Evolutionary conservation across 768 basidiomycete species (phyloP), one percentile per base, ranked within the genome.

Genomic region (Lactarius pseudohatsudake): DNA sequence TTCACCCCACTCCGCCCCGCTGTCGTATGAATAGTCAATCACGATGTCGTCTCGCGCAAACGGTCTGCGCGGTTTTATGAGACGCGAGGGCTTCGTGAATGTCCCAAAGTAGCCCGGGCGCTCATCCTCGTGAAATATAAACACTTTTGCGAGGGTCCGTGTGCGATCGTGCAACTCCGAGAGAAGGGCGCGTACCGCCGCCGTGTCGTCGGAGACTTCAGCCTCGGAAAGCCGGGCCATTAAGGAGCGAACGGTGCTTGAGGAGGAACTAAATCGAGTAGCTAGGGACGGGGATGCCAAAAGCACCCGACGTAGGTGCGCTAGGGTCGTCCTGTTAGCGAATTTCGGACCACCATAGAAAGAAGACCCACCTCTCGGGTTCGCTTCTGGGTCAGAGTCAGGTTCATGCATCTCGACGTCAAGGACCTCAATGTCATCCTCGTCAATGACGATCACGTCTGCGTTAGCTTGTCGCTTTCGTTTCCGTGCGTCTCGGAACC

Each of bases 101-200:
- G 97, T 98, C 26, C 96, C 96, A 72, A 87, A 90, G 76, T 96
- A 98, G 1, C 94, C 94, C 15, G 97, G 96, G 57, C 97, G 86
- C 0, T 84, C 82, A 75, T 98, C 94, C 64, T 89, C 89, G 18
- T 81, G 77, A 76, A 97, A 98, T 65, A 92, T 87, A 47, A 98
- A 80, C 3, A 88, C 85, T 77, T 97, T 98, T 59, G 87, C 85
- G 0, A 90, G 90, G 56, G 94, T 79, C 30, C 79, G 72, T 6
- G 75, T 76, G 15, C 89, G 85, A 67, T 94, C 82, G 59, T 80
- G 79, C 11, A 99, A 81, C 65, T 85, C 76, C 13, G 78, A 74
- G 45, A 90, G 80, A 13, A 94, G 78, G n/a, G 79, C 76, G 32
- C 91, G 86, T 22, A 92, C 91, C 62, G 83, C 79, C 5, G 80